Conservation (phyloP, 139 green algal species). For the Choricystis sp. region DNA sequence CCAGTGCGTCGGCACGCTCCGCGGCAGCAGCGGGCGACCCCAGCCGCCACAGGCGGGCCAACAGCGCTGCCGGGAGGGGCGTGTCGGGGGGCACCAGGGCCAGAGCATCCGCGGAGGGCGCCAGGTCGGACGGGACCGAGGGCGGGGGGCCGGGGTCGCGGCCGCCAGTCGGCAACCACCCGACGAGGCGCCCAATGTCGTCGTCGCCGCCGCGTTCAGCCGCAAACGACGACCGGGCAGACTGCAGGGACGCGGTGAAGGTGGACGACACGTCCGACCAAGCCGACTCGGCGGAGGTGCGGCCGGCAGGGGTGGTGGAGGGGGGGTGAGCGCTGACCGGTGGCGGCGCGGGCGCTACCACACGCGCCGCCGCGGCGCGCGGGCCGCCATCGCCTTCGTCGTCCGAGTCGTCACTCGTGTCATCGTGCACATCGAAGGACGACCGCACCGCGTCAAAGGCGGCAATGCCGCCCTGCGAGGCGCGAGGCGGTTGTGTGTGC, state of each 20-base stretch:
- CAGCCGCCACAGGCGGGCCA: constrained; percentile 41
- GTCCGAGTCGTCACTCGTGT: no score
- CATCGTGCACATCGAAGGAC: no score
- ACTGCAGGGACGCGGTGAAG: neutral
- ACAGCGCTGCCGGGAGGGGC: constrained; percentile 30
- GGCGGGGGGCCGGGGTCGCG: constrained; percentile 1
- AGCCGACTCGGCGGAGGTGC: no score
- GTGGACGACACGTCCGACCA: no score
- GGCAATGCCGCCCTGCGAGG: no score
- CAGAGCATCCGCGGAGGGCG: constrained; percentile 6
- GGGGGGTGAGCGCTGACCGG: no score
- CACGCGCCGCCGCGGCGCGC: no score
- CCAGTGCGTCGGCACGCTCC: constrained; percentile 9
- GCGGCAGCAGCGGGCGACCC: constrained; percentile 6
- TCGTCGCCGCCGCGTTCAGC: constrained; percentile 8
- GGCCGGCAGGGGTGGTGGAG: no score
- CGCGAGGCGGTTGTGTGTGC: no score
- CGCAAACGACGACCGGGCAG: constrained; percentile 16
- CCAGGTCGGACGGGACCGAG: neutral
- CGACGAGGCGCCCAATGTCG: neutral
- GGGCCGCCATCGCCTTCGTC: neutral
- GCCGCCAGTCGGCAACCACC: constrained; percentile 1
- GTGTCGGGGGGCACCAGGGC: constrained; percentile 34
- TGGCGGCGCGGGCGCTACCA: no score
- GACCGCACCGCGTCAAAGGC: no score